A percentile compares a stretch with the other conserved stretches of the same genome.
Conservation (phyloP, 176 grass and related monocot species). For the Eremochloa ophiuroides region DNA sequence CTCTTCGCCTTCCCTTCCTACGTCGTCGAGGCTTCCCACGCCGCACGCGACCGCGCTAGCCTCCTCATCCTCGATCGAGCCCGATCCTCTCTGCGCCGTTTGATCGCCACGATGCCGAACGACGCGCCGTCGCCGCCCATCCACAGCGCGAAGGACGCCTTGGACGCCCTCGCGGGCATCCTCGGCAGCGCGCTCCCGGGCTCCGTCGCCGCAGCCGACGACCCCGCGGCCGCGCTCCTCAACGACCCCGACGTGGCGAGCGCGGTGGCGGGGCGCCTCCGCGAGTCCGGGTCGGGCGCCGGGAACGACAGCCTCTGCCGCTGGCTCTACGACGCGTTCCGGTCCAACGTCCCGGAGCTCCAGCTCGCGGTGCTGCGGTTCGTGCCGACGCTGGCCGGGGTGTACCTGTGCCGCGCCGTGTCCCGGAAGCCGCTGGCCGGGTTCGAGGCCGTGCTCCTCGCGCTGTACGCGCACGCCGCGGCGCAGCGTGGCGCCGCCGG, state of each 20-base stretch:
- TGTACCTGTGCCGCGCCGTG: constrained; percentile 61
- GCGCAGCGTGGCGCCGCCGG: constrained; percentile 1
- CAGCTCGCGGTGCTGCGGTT: constrained; percentile 71
- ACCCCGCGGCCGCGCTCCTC: constrained; percentile 56
- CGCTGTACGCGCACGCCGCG: constrained; percentile 61
- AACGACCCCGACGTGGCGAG: constrained; percentile 33
- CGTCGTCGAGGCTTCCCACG: not conserved
- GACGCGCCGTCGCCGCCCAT: constrained; percentile 30
- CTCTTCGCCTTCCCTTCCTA: not conserved
- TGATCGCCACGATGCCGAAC: constrained; percentile 6
- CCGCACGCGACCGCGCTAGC: not conserved
- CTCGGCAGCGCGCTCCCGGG: constrained; percentile 36
- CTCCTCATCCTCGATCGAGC: not conserved
- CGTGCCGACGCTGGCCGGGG: constrained; percentile 53
- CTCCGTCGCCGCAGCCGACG: constrained; percentile 17
- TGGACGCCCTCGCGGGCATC: constrained; percentile 48
- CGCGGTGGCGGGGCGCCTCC: constrained; percentile 39
- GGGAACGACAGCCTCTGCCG: constrained; percentile 62
- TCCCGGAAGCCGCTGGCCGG: constrained; percentile 54
- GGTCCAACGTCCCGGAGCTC: constrained; percentile 46
- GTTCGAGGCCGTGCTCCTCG: constrained; percentile 83
- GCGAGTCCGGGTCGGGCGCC: constrained; percentile 32
- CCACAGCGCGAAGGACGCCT: constrained; percentile 39
- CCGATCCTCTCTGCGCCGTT: not conserved
- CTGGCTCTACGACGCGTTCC: constrained; percentile 88